phyloP scores from a whole-genome alignment of 768 basidiomycete species.

The Pisolithus albus region DNA sequence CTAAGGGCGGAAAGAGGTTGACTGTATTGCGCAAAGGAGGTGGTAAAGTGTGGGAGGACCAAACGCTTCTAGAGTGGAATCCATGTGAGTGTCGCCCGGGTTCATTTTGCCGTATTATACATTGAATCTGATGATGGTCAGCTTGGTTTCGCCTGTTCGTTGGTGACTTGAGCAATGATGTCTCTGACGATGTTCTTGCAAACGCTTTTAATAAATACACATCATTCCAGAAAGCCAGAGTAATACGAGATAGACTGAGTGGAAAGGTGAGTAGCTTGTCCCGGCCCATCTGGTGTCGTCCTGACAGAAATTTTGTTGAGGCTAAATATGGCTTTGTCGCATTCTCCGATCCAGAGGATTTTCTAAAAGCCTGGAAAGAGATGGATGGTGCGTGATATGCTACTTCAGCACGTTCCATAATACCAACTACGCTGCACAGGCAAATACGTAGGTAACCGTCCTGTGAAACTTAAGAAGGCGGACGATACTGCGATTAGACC shows the following conservation, averaged over 20 bases:
- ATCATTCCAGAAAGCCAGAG: conserved; percentile 91
- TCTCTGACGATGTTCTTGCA: conserved; percentile 89
- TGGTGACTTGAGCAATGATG: conserved; percentile 96
- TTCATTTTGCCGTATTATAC: background rate
- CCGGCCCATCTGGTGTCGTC: background rate
- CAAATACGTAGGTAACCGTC: conserved; percentile 97
- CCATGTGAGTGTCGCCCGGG: conserved; percentile 54
- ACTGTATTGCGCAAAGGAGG: conserved; percentile 94
- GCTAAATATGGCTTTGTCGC: conserved; percentile 97
- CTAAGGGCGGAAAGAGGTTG: conserved; percentile 85
- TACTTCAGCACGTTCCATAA: background rate
- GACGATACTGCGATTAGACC: conserved; percentile 79
- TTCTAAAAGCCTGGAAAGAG: conserved; percentile 97
- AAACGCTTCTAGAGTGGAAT: conserved; percentile 95
- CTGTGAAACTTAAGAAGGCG: conserved; percentile 95
- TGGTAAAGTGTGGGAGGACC: conserved; percentile 98
- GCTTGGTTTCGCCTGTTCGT: conserved; percentile 98
- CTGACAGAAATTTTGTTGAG: conserved; percentile 32
- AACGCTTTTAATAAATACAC: conserved; percentile 92
- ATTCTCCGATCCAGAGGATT: conserved; percentile 97
- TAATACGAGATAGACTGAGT: conserved; percentile 90
- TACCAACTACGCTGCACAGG: conserved; percentile 37
- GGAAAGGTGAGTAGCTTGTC: conserved; percentile 60
- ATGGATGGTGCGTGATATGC: conserved; percentile 76
- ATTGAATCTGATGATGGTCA: conserved; percentile 24